A percentile compares a stretch with the other conserved stretches of the same genome.
phyloP scores from a whole-genome alignment of 2,329 filamentous ascomycete species.

The Salinomyces thailandicus region DNA sequence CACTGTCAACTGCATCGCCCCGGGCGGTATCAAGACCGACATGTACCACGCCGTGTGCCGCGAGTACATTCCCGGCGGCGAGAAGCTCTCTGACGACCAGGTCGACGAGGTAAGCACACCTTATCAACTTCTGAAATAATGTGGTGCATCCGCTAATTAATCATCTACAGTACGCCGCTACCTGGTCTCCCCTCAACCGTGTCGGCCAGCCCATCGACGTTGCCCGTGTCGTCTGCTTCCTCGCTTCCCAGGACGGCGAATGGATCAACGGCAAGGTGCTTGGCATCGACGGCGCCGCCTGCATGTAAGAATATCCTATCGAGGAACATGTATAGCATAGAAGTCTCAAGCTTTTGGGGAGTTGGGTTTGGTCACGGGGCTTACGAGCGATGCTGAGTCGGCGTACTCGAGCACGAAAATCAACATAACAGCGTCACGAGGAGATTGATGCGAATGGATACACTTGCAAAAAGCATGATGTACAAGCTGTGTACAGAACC shows the following conservation, averaged over 20 bases:
- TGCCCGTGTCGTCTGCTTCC: slow-evolving; percentile 53
- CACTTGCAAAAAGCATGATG: no score
- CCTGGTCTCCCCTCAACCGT: slow-evolving; percentile 54
- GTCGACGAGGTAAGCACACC: slow-evolving; percentile 41
- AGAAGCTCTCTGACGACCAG: slow-evolving; percentile 46
- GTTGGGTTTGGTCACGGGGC: no score
- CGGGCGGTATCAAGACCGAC: slow-evolving; percentile 46
- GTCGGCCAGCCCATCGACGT: slow-evolving; percentile 59
- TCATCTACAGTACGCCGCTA: slow-evolving; percentile 44
- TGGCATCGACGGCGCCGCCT: slow-evolving; percentile 34
- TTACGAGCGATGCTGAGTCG: no score
- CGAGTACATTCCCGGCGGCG: slow-evolving; percentile 51
- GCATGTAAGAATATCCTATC: slow-evolving; percentile 23
- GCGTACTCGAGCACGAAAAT: no score
- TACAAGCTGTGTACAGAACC: no score
- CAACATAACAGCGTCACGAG: no score
- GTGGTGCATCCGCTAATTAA: background rate
- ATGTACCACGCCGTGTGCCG: slow-evolving; percentile 54
- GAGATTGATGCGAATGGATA: no score
- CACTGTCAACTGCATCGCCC: slow-evolving; percentile 51
- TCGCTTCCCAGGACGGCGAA: slow-evolving; percentile 49
- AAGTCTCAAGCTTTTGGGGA: no score
- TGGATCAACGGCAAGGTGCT: slow-evolving; percentile 47
- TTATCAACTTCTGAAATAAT: background rate
- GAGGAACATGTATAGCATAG: background rate